Evolutionary conservation across 129 eudicot species (phyloP).

Genomic region (Glebionis coronaria): DNA sequence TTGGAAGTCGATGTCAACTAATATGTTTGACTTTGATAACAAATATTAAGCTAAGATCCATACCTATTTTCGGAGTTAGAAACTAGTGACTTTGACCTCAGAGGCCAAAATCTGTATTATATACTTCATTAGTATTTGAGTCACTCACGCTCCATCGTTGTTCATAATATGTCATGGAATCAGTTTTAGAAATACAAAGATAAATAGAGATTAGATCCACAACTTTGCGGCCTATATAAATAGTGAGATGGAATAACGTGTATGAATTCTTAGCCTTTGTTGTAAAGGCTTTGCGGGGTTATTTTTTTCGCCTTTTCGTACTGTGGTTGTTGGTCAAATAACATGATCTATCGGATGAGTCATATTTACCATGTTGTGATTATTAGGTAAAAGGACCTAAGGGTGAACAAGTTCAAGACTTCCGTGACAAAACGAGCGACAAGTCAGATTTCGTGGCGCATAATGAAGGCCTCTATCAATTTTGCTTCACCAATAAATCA

Average conservation of each 20-base stretch:
- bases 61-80: neutral
- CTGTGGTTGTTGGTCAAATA: neutral
- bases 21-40: neutral
- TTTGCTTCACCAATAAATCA: slow-evolving; percentile 86
- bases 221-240: neutral
- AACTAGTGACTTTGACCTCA: slow-evolving; percentile 4
- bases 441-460: slow-evolving; percentile 69
- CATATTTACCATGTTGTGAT: slow-evolving; percentile 14
- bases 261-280: neutral
- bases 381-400: slow-evolving; percentile 80
- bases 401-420: slow-evolving; percentile 78
- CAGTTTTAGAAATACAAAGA: neutral
- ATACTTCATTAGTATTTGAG: neutral
- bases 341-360: neutral
- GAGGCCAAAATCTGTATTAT: neutral
- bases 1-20: neutral
- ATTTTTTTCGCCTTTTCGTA: neutral
- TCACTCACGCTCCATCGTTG: neutral
- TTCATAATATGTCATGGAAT: neutral
- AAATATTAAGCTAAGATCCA: neutral
- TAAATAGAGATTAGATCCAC: neutral
- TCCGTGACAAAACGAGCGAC: slow-evolving; percentile 70
- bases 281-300: neutral
- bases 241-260: neutral
- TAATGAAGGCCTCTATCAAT: slow-evolving; percentile 69